phyloP scores from a whole-genome alignment of 2,329 filamentous ascomycete genomes.

The Pestalotiopsis sp. region DNA sequence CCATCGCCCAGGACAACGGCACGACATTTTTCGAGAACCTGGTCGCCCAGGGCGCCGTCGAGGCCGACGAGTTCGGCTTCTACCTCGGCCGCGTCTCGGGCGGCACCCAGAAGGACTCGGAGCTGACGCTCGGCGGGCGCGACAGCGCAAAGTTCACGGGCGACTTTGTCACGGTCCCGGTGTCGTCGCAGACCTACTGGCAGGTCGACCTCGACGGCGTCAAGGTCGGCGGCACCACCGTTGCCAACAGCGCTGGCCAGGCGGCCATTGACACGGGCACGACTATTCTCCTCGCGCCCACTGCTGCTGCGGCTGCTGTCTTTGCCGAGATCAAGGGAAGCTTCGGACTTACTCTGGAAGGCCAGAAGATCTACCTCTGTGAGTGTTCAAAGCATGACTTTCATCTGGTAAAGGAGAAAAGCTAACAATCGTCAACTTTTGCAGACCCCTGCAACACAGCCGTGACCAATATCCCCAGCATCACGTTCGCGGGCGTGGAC shows the following conservation, averaged over 20 bases:
- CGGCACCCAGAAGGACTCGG: conserved; percentile 1
- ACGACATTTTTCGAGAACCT: conserved; percentile 36
- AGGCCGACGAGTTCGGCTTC: conserved; percentile 34
- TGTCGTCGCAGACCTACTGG: conserved; percentile 11
- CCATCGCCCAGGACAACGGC: conserved; percentile 32
- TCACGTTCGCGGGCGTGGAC: conserved; percentile 3
- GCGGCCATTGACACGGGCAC: conserved; percentile 12
- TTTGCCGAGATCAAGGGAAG: not conserved
- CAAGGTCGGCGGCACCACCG: not conserved
- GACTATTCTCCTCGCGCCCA: conserved; percentile 6
- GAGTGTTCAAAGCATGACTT: not conserved
- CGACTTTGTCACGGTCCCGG: conserved; percentile 3
- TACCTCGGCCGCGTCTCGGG: conserved; percentile 27
- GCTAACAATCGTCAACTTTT: not conserved
- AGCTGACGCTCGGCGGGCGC: conserved; percentile 10
- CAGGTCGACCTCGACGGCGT: conserved; percentile 9
- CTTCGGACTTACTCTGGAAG: not conserved
- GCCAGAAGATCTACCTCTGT: conserved; percentile 6
- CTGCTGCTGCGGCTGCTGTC: not conserved
- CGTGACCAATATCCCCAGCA: conserved; percentile 1
- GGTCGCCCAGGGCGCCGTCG: conserved; percentile 30
- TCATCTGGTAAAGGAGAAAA: not conserved
- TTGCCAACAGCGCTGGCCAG: not conserved
- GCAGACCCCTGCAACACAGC: conserved; percentile 3
- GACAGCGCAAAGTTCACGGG: conserved; percentile 10